A percentile compares a stretch with the other conserved stretches of the same genome.
phyloP scores from a whole-genome alignment of 805 yeast species.

The Sugiyamaella americana region DNA sequence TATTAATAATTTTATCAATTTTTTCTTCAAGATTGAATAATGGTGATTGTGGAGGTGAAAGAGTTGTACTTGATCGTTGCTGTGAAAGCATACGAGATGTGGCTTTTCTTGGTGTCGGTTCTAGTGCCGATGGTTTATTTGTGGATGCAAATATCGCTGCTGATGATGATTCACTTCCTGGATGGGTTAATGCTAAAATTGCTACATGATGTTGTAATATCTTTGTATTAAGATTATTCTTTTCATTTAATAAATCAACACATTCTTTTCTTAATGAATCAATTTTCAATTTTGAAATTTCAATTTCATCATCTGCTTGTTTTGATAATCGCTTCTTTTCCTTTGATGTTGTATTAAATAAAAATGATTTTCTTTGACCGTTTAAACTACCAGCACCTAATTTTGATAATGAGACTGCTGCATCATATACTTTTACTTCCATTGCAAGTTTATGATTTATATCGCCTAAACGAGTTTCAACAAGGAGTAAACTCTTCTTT shows the following conservation, averaged over 20 bases:
- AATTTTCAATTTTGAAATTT: conserved; percentile 18
- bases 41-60: conserved; percentile 6
- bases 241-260: conserved; percentile 11
- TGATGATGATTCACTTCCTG: conserved; percentile 18
- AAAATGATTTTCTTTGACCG: conserved; percentile 9
- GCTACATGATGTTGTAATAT: conserved; percentile 21
- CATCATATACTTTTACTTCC: conserved; percentile 25
- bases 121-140: background rate
- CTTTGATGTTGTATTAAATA: conserved; percentile 6
- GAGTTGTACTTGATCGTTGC: background rate
- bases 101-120: conserved; percentile 8
- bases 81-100: conserved; percentile 16
- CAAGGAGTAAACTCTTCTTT: conserved; percentile 17
- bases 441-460: conserved; percentile 18
- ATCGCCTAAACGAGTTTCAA: conserved; percentile 18
- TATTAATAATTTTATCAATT: conserved; percentile 4
- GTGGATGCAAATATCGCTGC: conserved; percentile 9
- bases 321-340: conserved; percentile 21
- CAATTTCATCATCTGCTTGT: conserved; percentile 24
- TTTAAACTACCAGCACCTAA: conserved; percentile 9
- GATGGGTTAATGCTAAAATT: conserved; percentile 22
- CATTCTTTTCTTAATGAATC: conserved; percentile 15
- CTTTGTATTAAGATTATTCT: conserved; percentile 11
- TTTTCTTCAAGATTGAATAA: background rate
- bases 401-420: conserved; percentile 21